Conservation (phyloP, 257 asterid species). For the Solanum chiquidenum region DNA sequence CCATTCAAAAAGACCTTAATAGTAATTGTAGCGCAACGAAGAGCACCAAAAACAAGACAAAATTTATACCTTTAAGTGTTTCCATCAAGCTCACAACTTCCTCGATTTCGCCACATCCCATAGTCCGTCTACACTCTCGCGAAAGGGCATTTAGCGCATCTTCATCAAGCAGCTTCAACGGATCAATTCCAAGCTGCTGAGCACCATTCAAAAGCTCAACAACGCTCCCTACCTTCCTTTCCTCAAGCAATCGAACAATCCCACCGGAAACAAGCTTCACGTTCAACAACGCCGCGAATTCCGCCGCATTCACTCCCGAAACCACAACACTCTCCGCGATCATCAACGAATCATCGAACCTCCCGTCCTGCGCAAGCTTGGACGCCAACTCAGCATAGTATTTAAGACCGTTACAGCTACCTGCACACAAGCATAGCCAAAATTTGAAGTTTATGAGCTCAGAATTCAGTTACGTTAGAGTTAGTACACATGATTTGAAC, state of each 20-base stretch:
- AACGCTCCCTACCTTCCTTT: slow-evolving; percentile 24
- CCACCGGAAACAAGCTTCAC: slow-evolving; percentile 40
- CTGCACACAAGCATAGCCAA: neutral
- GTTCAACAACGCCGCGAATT: slow-evolving; percentile 28
- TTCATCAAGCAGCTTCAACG: slow-evolving; percentile 38
- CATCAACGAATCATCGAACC: slow-evolving; percentile 60
- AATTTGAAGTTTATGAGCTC: neutral
- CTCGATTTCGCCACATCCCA: slow-evolving; percentile 38
- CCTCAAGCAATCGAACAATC: slow-evolving; percentile 30
- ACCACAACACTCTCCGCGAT: slow-evolving; percentile 48
- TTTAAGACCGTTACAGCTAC: slow-evolving; percentile 16
- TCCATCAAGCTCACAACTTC: slow-evolving; percentile 46
- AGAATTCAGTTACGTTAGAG: neutral
- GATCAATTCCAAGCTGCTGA: slow-evolving; percentile 47
- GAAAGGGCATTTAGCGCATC: slow-evolving; percentile 36
- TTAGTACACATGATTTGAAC: neutral
- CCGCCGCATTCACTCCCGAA: slow-evolving; percentile 44
- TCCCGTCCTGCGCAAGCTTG: slow-evolving; percentile 63
- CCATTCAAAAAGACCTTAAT: neutral
- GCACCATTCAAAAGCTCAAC: slow-evolving; percentile 30
- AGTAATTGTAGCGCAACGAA: neutral
- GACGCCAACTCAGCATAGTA: slow-evolving; percentile 67
- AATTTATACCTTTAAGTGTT: slow-evolving; percentile 44
- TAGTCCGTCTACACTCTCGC: slow-evolving; percentile 37
- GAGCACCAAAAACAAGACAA: neutral